Conservation (phyloP, 306 rosid genomes). For the Lotus japonicus region DNA sequence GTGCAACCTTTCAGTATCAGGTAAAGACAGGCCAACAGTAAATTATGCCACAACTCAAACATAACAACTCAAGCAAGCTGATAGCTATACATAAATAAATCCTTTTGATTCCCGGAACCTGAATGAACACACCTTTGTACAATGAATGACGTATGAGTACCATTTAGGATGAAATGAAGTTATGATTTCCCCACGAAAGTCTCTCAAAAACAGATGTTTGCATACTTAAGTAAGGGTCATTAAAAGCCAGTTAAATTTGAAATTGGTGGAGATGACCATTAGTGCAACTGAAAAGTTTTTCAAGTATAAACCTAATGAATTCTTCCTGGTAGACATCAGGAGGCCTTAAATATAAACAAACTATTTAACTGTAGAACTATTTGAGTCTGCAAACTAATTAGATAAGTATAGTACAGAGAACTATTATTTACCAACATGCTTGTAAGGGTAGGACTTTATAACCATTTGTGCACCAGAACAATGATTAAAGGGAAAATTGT, state of each 20-base stretch:
- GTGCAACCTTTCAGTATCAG: not conserved
- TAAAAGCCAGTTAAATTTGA: conserved; percentile 7
- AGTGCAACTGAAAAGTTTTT: not conserved
- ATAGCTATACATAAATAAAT: conserved; percentile 16
- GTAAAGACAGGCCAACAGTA: conserved; percentile 6
- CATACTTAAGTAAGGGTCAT: not conserved
- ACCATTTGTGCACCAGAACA: conserved; percentile 10
- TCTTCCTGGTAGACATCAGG: not conserved
- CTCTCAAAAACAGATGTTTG: not conserved
- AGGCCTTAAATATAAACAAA: conserved; percentile 10
- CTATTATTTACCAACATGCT: conserved; percentile 10
- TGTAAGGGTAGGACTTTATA: not conserved
- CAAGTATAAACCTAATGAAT: not conserved
- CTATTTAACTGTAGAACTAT: not conserved
- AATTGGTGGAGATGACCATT: not conserved
- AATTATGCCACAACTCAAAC: conserved; percentile 12
- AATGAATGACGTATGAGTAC: conserved; percentile 5
- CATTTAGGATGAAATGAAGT: not conserved
- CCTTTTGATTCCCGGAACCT: conserved; percentile 8
- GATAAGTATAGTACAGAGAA: not conserved
- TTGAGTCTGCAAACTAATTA: not conserved
- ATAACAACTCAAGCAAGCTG: not conserved
- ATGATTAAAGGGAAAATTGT: not conserved
- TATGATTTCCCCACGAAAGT: not conserved
- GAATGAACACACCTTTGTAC: not conserved